Conservation (phyloP, 106 monocot species). For the Vanilla planifolia region DNA sequence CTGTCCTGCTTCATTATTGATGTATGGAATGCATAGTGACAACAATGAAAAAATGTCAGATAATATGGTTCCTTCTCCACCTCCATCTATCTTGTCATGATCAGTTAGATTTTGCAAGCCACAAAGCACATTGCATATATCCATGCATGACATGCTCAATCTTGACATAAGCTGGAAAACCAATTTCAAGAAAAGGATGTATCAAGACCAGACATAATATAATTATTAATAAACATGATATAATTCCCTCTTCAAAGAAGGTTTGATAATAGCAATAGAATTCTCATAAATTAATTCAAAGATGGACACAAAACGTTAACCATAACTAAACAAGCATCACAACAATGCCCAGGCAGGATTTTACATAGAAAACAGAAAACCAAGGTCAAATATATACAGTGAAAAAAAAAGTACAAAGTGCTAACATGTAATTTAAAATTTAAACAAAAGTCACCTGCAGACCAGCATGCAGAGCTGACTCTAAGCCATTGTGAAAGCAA, state of each 20-base stretch:
- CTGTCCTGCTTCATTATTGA: constrained; percentile 75
- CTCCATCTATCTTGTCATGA: constrained; percentile 38
- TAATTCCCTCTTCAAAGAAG: too few species aligned
- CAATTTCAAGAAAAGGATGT: not conserved
- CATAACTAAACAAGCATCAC: too few species aligned
- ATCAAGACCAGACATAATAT: too few species aligned
- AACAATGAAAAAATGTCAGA: constrained; percentile 76
- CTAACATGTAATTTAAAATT: not conserved
- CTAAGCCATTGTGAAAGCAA: constrained; percentile 91
- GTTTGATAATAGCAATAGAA: too few species aligned
- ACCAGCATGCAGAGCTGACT: constrained; percentile 76
- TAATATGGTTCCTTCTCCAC: constrained; percentile 73
- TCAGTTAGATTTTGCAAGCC: constrained; percentile 26
- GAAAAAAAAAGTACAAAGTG: too few species aligned
- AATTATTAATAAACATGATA: too few species aligned
- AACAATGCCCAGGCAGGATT: too few species aligned
- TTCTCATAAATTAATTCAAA: too few species aligned
- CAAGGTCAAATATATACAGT: too few species aligned
- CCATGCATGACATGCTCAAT: constrained; percentile 41
- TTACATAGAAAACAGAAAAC: too few species aligned
- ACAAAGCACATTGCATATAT: constrained; percentile 56
- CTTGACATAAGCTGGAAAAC: constrained; percentile 70
- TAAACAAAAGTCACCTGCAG: constrained; percentile 55
- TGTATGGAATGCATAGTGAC: constrained; percentile 51
- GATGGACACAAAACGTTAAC: too few species aligned